Conservation (phyloP, 2,329 filamentous ascomycete genomes). For the Chrysoporthe deuterocubensis region DNA sequence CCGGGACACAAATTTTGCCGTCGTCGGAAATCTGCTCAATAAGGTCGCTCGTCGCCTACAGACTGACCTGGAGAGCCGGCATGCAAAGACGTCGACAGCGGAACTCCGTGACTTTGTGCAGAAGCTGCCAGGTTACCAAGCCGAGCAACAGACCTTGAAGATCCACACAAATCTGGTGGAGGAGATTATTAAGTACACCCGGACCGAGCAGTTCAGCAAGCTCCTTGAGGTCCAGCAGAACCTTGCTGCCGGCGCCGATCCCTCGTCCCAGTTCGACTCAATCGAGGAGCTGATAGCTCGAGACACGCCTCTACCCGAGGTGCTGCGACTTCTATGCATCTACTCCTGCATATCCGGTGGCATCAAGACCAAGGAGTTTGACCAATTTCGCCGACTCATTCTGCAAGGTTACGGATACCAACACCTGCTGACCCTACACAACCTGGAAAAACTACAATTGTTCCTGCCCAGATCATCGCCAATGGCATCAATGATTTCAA, state of each 20-base stretch:
- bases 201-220: constrained; percentile 85
- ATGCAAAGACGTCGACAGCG: constrained; percentile 83
- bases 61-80: constrained; percentile 84
- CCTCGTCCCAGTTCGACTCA: constrained; percentile 83
- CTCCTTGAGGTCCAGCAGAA: constrained; percentile 95
- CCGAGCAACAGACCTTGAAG: constrained; percentile 90
- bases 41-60: constrained; percentile 86
- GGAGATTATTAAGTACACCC: constrained; percentile 92
- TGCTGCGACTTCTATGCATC: constrained; percentile 84
- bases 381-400: constrained; percentile 85
- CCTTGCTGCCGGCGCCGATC: constrained; percentile 86
- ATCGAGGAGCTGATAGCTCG: constrained; percentile 96
- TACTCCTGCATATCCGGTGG: constrained; percentile 91
- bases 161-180: constrained; percentile 91
- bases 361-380: constrained; percentile 84
- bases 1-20: constrained; percentile 91
- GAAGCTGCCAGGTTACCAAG: constrained; percentile 88
- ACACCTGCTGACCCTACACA: constrained; percentile 86
- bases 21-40: constrained; percentile 86
- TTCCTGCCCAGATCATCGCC: constrained; percentile 78
- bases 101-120: constrained; percentile 96
- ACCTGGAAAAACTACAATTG: constrained; percentile 86
- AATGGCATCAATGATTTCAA: constrained; percentile 79
- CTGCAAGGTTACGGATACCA: constrained; percentile 94
- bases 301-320: constrained; percentile 77